Evolutionary conservation across 208 protist species (phyloP), one percentile per base, ranked within the genome.

Genomic region (Wallacemonas sp.): DNA sequence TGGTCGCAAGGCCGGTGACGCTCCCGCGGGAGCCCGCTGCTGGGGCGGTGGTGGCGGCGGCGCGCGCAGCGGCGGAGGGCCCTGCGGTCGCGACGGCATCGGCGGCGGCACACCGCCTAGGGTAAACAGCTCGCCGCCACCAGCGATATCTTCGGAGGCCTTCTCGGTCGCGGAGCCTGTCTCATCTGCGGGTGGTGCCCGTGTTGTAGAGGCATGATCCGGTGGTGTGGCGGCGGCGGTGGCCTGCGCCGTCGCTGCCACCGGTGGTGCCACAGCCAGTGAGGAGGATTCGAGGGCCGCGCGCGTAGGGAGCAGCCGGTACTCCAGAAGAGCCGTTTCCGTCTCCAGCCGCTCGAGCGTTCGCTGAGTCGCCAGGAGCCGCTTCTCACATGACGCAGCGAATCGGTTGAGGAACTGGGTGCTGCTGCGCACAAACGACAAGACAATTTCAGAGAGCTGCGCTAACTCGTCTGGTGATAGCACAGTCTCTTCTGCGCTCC

Each of bases 401-500:
- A 97, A 94, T 15, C 81, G 76, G 66, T 95, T 97, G 44, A 95
- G 66, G 61, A 93, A 88, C 61, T 95, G 78, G 13, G 75, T 74
- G 44, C 78, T 93, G 55, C 73, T 85, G 26, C 94, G 63, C 19
- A 82, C 46, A 68, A 93, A 95, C n/a, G 67, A 64, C 61, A 92
- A 91, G 1, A 97, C 76, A 4, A 88, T 27, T 22, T 89, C 73
- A 2, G 85, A 77, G 0, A 85, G 79, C 13, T 67, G 57, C 68
- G 85, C 67, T 24, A 84, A 73, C 48, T 91, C 66, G 12, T 59
- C 72, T 27, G 50, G 50, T 3, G 50, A 57, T 32, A 57, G n/a
- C n/a, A 75, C 65, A 1, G 27, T 52, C 38, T 71, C 62, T 0
- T 62, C 63, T 12, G 27, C 17, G 5, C 58, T 66, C 3, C 53